phyloP scores from a whole-genome alignment of 2,329 filamentous ascomycete genomes.

The Diaporthe sp. region DNA sequence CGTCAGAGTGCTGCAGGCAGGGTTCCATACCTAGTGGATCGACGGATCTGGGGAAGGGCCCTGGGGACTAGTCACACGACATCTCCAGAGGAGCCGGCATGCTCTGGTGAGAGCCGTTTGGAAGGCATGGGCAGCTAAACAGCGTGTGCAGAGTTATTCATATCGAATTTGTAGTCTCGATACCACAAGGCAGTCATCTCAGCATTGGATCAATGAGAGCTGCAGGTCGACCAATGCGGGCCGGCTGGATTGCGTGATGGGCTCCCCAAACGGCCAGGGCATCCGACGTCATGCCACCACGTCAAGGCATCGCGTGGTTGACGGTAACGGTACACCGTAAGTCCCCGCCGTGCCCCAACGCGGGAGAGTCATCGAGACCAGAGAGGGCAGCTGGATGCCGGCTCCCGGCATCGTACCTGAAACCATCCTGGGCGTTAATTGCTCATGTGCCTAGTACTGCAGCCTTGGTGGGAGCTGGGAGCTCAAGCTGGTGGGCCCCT shows the following conservation, averaged over 20 bases:
- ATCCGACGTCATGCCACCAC: slow-evolving; percentile 16
- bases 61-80: slow-evolving; percentile 12
- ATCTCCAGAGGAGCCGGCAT: not conserved
- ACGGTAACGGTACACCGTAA: slow-evolving; percentile 16
- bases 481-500: not conserved
- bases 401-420: slow-evolving; percentile 20
- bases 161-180: not conserved
- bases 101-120: not conserved
- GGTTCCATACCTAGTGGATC: slow-evolving; percentile 4
- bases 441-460: slow-evolving; percentile 11
- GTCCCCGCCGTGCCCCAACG: not conserved
- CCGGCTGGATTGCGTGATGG: slow-evolving; percentile 2
- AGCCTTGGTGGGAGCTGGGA: not conserved
- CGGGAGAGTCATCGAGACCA: not conserved
- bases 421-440: not conserved
- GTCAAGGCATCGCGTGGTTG: slow-evolving; percentile 1
- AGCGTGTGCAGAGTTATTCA: not conserved
- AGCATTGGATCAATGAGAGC: not conserved
- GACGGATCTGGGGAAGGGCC: slow-evolving; percentile 8
- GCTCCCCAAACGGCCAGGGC: not conserved
- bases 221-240: slow-evolving; percentile 5
- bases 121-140: not conserved
- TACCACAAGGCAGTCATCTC: not conserved
- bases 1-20: slow-evolving; percentile 12
- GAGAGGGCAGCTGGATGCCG: slow-evolving; percentile 12